Conservation (phyloP, 305 asterid genomes). For the Rubia tinctorum region DNA sequence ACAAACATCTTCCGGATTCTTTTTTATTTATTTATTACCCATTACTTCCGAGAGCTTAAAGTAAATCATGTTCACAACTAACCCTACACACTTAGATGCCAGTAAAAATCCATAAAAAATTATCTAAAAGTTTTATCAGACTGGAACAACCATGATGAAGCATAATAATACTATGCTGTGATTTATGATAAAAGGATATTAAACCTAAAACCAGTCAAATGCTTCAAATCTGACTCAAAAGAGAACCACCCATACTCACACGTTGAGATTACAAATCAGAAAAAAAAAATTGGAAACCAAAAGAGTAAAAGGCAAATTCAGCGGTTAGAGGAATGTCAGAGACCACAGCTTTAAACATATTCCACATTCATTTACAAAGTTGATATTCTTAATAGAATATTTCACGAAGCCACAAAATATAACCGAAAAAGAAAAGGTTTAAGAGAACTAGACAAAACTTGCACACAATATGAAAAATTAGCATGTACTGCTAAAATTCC, state of each 20-base stretch:
- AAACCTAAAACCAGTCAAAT: not conserved
- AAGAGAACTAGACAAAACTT: not conserved
- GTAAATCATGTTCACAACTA: not conserved
- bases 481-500: not conserved
- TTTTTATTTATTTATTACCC: not conserved
- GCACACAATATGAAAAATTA: not conserved
- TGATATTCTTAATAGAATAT: not conserved
- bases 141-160: not conserved
- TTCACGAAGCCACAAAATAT: not conserved
- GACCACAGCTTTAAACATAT: not conserved
- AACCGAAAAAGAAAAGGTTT: not conserved
- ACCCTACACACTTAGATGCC: not conserved
- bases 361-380: not conserved
- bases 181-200: not conserved
- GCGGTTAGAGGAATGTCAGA: slow-evolving; percentile 14
- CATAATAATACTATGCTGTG: not conserved
- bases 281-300: slow-evolving; percentile 3
- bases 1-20: not conserved
- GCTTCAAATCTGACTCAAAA: not conserved
- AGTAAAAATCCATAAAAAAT: not conserved
- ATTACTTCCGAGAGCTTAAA: not conserved
- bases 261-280: not conserved
- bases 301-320: not conserved
- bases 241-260: not conserved
- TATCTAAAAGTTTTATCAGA: not conserved